phyloP scores from a whole-genome alignment of 169 alveolate species.

The Perkinsus chesapeaki region DNA sequence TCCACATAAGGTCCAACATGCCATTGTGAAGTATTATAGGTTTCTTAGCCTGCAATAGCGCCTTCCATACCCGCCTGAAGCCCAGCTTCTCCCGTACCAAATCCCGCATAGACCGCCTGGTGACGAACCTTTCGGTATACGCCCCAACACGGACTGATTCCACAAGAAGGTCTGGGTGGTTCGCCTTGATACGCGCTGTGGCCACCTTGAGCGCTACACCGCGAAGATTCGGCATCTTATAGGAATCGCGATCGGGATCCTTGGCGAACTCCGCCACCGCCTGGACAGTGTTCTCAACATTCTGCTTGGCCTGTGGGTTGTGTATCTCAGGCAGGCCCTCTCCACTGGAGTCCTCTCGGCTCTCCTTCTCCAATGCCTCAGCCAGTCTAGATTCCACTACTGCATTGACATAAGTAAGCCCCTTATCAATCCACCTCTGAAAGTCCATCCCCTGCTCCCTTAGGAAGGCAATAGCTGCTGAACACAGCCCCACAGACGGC shows the following conservation, averaged over 20 bases:
- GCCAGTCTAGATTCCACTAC: not conserved
- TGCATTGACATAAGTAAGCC: not conserved
- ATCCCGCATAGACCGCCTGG: not conserved
- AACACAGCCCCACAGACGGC: not conserved
- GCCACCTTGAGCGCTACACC: not conserved
- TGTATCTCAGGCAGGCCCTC: not conserved
- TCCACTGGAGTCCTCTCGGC: not conserved
- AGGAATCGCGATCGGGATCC: not conserved
- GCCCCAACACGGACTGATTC: not conserved
- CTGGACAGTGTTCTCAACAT: not conserved
- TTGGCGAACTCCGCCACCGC: not conserved
- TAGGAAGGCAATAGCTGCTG: not conserved
- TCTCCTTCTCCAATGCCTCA: not conserved
- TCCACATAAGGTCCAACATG: not conserved
- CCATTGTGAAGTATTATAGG: not conserved
- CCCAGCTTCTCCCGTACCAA: not conserved
- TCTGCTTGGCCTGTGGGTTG: not conserved
- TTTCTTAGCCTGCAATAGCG: not conserved
- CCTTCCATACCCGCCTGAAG: not conserved
- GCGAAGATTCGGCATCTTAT: not conserved
- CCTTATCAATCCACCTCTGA: not conserved
- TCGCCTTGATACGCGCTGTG: not conserved
- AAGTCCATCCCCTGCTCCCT: not conserved
- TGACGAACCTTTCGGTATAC: not conserved
- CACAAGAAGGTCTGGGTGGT: not conserved